Evolutionary conservation across 2,329 filamentous ascomycete genomes (phyloP), one percentile per base, ranked within the genome.

Genomic region (Ceratocystis eucalypticola): DNA sequence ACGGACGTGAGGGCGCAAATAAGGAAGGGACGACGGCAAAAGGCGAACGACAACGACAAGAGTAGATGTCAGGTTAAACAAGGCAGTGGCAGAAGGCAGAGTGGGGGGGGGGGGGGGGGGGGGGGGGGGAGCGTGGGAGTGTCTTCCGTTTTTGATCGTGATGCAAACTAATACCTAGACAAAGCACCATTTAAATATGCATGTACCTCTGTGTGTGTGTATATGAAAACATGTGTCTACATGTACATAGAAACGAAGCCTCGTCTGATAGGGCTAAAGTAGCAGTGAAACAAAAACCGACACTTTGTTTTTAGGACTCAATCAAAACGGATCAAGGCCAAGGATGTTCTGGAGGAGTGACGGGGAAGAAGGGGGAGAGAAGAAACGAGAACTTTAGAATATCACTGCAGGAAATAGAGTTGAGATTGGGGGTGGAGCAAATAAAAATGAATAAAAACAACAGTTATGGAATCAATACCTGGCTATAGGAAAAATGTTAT

Each of bases 221-320:
- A 59, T 59, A 59, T 59, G 33, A 59, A 59, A 2, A 59, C 17
- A 17, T 22, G 22, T 55, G 22, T 55, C 12, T 59, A 17, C 22
- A 33, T 20, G 17, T 33, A 30, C 28, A 3, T 59, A 33, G 53
- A 59, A 25, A 59, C 53, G 53, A 30, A 59, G 53, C 53, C 53
- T 37, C 53, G 53, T 59, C 28, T 59, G 53, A 33, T 59, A 33
- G 53, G 53, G 53, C 53, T 30, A 33, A 59, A 59, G 53, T 33
- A 59, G 53, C 53, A 59, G 53, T 59, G 53, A 59, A 59, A 59
- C 53, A 59, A 59, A 59, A 59, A 59, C 53, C 53, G 53, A 59
- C 53, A 59, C 53, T 59, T 8, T 59, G 53, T 33, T 59, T 33
- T 59, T 30, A 17, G 53, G 17, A 33, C 28, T 59, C 53, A 33